Base-by-base conservation (phyloP, 768 basidiomycete species). In the Boletus edulis region DNA sequence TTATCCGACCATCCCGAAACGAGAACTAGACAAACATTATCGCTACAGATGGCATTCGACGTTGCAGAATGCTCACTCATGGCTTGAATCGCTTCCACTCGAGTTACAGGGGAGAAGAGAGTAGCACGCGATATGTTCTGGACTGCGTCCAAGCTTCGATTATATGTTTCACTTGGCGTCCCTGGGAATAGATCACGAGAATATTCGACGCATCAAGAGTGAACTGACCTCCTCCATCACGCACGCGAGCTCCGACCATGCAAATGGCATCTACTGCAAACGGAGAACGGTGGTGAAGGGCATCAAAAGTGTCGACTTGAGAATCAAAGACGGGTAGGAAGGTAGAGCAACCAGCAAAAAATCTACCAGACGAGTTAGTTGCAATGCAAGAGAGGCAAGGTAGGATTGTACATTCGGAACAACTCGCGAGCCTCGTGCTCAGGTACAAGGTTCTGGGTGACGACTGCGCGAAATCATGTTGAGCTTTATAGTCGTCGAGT, bases 1-100 rank as follows among this genome's bases (percentile, higher is more conserved):
- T 92, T 92, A 61, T 95, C 92, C 17, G 91, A 94, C 89, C 93
- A 98, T 6, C 94, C 93, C 35, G 94, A 89, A 18, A 96, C 85
- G 48, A 97, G 78, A 54, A 95, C 91, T 94, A 54, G 20, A 45
- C 52, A 42, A 42, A 24, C 3, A 46, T 54, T 27, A 56, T 51
- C 49, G 54, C 17, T 11, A 14, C 46, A 55, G 42, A 48, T 41
- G 14, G 14, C 11, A n/a, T 18, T 22, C 18, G 20, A 34, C 14
- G 43, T 6, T 24, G 27, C 22, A 38, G n/a, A 54, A 39, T 6
- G 34, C 91, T 68, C 57, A 94, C 92, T 90, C 90, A 94, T 96
- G 10, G 93, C 89, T 68, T 95, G 94, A 20, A 97, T 86, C 5
- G 91, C 92, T 72, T 98, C 94, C 57, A 84, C 80, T 34, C 92